Base-by-base conservation (phyloP, 2,329 filamentous ascomycete genomes). In the Calonectria hongkongensis region DNA sequence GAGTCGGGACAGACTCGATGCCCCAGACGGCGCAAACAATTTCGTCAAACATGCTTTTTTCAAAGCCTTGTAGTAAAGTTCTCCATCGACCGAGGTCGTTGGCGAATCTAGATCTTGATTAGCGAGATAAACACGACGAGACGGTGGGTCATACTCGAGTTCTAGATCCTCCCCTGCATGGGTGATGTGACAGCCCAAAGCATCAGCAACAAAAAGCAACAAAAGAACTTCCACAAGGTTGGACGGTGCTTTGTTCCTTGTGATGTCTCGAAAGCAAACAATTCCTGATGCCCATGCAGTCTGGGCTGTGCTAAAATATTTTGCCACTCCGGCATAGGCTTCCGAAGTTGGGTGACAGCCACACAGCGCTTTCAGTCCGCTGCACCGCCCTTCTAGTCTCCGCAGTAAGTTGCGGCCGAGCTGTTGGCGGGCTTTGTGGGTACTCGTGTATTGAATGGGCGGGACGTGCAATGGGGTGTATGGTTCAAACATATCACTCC, bases 61-160 rank as follows among this genome's bases (percentile, higher is more conserved):
- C 77, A 10, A 64, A 43, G 8, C 63, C 56, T 0, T 73, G 65
- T 5, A 82, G 33, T 2, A 79, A 18, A 2, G 73, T 63, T 36
- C 74, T 80, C 81, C 81, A 82, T 13, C 80, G 75, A 7, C 73
- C 67, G 4, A 82, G 65, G 62, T 82, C 81, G 10, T 74, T 70
- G 5, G 68, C 63, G 33, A 82, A 82, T 15, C 81, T 82, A 16
- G 2, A n/a, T 1, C 7, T 30, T 28, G 9, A 33, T 79, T 41
- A 78, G 68, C 33, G n/a, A 28, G 45, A 9, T 12, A 36, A 27
- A 18, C 1, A 25, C 16, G n/a, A 18, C 4, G 18, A n/a, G 16
- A 10, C 18, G 12, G 1, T 47, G 15, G 4, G 12, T 62, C 74
- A 39, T 72, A 77, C 76, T 77, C 71, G 18, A 48, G 63, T 43